These are phyloP conservation scores for Tuber borchii DNA, from an alignment of 495 filamentous ascomycete species.

Conservation along the genomic window DNA sequence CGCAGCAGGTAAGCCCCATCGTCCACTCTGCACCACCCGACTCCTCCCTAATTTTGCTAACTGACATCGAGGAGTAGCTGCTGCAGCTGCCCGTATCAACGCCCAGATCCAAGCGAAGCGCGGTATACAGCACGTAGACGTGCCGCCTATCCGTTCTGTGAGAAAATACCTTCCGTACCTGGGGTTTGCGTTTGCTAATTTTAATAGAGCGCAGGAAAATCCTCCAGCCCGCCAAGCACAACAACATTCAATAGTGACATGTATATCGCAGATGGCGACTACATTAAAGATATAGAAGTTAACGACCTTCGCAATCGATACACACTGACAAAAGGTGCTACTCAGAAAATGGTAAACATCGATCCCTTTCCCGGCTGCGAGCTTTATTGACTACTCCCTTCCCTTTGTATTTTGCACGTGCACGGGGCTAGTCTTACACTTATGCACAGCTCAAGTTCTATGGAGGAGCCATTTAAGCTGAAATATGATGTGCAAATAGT, in stretches of 20 bases:
- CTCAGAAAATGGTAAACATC: constrained; percentile 96
- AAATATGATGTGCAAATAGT: constrained; percentile 57
- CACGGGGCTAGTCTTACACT: constrained; percentile 11
- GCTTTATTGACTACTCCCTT: constrained; percentile 41
- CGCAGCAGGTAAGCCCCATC: constrained; percentile 60
- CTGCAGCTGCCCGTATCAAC: constrained; percentile 89
- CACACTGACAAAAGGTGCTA: constrained; percentile 92
- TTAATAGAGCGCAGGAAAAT: constrained; percentile 44
- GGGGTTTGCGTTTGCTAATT: constrained; percentile 8
- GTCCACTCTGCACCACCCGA: background rate
- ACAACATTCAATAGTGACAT: constrained; percentile 72
- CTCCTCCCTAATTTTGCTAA: constrained; percentile 9
- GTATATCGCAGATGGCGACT: constrained; percentile 92
- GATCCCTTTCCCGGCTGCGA: constrained; percentile 44
- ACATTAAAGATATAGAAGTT: constrained; percentile 96
- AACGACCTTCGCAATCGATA: constrained; percentile 97
- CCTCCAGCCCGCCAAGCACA: constrained; percentile 50
- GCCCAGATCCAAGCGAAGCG: constrained; percentile 87
- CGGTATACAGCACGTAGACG: constrained; percentile 87
- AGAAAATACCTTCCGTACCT: background rate
- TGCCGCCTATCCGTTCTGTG: constrained; percentile 62
- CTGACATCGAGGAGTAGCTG: constrained; percentile 52
- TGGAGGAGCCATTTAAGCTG: constrained; percentile 67
- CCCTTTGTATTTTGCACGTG: constrained; percentile 33
- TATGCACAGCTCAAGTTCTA: constrained; percentile 45